Evolutionary conservation across 768 basidiomycete species (phyloP).

Genomic region (Lenzites betulinus): DNA sequence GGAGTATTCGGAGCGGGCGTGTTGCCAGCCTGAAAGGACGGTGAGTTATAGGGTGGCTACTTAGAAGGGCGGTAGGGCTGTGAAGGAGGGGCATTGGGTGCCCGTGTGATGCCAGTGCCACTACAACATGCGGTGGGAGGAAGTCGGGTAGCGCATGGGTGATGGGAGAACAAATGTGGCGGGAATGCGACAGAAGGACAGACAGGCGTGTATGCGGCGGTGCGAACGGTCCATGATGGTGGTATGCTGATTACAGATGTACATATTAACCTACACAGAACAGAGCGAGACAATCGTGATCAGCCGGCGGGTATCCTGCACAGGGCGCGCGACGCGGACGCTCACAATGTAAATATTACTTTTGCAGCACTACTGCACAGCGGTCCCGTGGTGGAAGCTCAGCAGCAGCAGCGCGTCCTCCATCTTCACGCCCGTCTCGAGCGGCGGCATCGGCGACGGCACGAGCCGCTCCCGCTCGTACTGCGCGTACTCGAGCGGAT

Average conservation of each 20-base stretch:
- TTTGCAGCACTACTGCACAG: conserved; percentile 29
- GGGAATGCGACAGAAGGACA: neutral
- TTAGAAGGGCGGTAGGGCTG: neutral
- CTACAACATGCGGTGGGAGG: neutral
- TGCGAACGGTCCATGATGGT: conserved; percentile 10
- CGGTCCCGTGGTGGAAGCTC: conserved; percentile 70
- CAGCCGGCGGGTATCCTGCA: neutral
- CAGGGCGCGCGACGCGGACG: neutral
- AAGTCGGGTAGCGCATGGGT: neutral
- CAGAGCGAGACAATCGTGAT: neutral
- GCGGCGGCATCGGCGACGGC: conserved; percentile 1
- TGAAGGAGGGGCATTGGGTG: too few relatives aligned
- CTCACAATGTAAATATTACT: conserved; percentile 12
- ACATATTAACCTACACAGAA: conserved; percentile 4
- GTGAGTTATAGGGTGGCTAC: neutral
- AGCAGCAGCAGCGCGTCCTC: conserved; percentile 77
- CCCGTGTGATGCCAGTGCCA: too few relatives aligned
- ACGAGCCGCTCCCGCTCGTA: conserved; percentile 44
- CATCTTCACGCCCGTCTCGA: conserved; percentile 56
- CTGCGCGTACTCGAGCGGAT: conserved; percentile 47
- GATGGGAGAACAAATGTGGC: neutral
- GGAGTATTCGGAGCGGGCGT: too few relatives aligned
- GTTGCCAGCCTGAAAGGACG: too few relatives aligned
- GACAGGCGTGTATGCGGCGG: conserved; percentile 8
- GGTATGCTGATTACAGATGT: conserved; percentile 3